These are phyloP conservation scores for Clarireedia hainanense DNA, from an alignment of 2,329 filamentous ascomycete species.

Conservation along the genomic window DNA sequence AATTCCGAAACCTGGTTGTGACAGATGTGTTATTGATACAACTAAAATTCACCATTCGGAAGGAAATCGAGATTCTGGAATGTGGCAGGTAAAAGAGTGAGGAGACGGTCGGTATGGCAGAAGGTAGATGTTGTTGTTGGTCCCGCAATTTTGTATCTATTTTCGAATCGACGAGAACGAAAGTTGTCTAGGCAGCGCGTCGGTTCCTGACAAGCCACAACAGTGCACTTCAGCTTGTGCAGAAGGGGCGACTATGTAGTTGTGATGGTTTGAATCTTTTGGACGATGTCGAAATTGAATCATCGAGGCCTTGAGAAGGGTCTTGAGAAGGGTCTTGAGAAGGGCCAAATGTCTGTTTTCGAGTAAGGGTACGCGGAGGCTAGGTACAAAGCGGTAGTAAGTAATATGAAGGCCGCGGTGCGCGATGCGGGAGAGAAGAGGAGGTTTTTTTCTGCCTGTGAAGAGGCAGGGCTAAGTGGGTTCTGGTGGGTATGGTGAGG, in stretches of 20 bases:
- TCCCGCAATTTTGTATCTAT: neutral
- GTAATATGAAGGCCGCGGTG: no score
- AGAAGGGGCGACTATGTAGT: neutral
- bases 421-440: no score
- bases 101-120: neutral
- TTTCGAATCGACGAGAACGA: neutral
- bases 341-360: no score
- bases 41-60: constrained; percentile 2
- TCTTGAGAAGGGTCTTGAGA: no score
- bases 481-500: no score
- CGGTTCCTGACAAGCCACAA: neutral
- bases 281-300: no score
- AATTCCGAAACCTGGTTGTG: neutral
- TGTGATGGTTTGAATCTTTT: no score
- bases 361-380: no score
- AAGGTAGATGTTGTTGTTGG: neutral
- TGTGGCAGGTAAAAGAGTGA: neutral
- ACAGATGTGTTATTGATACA: neutral
- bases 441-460: no score
- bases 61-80: neutral
- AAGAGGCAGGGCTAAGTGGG: no score
- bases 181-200: neutral
- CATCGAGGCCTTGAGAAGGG: no score
- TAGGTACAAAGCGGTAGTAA: no score
- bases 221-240: neutral